phyloP scores from a whole-genome alignment of 1,139 yeast genomes.

The Kazachstania sp. region DNA sequence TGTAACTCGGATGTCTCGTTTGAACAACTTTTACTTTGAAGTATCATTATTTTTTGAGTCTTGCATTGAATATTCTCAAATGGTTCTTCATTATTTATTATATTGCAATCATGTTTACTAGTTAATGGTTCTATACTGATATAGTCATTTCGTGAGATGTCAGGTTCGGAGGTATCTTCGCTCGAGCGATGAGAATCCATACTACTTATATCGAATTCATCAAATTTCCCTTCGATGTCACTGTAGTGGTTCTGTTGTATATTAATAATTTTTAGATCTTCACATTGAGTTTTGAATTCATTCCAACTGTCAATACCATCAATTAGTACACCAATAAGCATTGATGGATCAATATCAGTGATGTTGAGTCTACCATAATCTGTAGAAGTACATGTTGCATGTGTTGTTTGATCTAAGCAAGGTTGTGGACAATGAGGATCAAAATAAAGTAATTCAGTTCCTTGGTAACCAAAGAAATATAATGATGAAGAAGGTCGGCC shows the following conservation, averaged over 20 bases:
- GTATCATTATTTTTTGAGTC: slow-evolving; percentile 24
- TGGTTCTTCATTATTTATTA: slow-evolving; percentile 15
- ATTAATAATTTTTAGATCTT: slow-evolving; percentile 21
- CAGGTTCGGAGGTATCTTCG: neutral
- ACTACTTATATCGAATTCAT: slow-evolving; percentile 12
- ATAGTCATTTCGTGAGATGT: slow-evolving; percentile 9
- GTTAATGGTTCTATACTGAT: slow-evolving; percentile 23
- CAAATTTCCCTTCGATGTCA: slow-evolving; percentile 14
- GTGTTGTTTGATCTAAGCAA: slow-evolving; percentile 33
- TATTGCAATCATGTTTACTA: slow-evolving; percentile 3
- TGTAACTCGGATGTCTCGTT: slow-evolving; percentile 7
- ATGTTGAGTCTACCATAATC: slow-evolving; percentile 52
- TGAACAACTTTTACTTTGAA: slow-evolving; percentile 14
- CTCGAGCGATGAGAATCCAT: slow-evolving; percentile 8
- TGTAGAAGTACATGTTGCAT: slow-evolving; percentile 48
- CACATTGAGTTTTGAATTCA: slow-evolving; percentile 40
- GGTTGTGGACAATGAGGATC: slow-evolving; percentile 86
- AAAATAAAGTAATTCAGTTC: slow-evolving; percentile 59
- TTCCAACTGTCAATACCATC: slow-evolving; percentile 46
- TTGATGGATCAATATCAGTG: slow-evolving; percentile 81
- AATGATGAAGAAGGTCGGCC: slow-evolving; percentile 92
- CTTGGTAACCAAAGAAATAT: slow-evolving; percentile 80
- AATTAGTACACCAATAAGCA: slow-evolving; percentile 79
- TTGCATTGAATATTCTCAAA: slow-evolving; percentile 27
- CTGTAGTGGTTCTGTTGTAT: slow-evolving; percentile 14